These are phyloP conservation scores for Candida cerambycidarum DNA, from an alignment of 805 yeast species.

Conservation along the genomic window DNA sequence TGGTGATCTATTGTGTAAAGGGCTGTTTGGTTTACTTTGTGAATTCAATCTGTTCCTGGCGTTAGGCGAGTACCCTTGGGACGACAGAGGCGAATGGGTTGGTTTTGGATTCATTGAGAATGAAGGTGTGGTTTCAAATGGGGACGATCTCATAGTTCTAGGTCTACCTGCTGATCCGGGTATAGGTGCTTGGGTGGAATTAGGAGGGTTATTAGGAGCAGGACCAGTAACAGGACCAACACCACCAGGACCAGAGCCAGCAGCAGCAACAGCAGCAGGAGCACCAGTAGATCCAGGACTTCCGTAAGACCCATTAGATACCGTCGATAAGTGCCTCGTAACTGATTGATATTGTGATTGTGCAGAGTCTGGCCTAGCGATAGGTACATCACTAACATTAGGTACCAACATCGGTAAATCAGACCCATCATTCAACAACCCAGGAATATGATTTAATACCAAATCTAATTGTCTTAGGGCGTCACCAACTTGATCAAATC, in stretches of 20 bases:
- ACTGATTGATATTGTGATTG: slow-evolving; percentile 13
- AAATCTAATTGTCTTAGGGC: slow-evolving; percentile 74
- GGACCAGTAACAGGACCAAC: not conserved
- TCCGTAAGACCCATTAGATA: slow-evolving; percentile 8
- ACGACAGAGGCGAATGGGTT: slow-evolving; percentile 9
- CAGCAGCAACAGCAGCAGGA: too few species aligned
- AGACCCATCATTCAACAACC: slow-evolving; percentile 45
- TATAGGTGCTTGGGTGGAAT: too few species aligned
- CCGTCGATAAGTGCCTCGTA: slow-evolving; percentile 3
- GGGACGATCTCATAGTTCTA: slow-evolving; percentile 1
- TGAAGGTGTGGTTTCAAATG: slow-evolving; percentile 2
- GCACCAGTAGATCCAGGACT: slow-evolving; percentile 3
- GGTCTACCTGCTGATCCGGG: too few species aligned
- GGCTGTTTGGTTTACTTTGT: slow-evolving; percentile 19
- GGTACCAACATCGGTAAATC: slow-evolving; percentile 40
- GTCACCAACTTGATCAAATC: slow-evolving; percentile 74
- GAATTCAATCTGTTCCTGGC: slow-evolving; percentile 3
- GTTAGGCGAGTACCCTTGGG: slow-evolving; percentile 10
- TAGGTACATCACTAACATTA: slow-evolving; percentile 24
- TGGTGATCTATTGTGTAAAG: slow-evolving; percentile 20
- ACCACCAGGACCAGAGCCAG: too few species aligned
- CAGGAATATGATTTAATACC: slow-evolving; percentile 74
- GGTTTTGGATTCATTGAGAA: not conserved
- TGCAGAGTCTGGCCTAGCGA: slow-evolving; percentile 16
- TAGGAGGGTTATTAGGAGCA: too few species aligned